Evolutionary conservation across 257 asterid species (phyloP).

Genomic region (Mitragyna speciosa): DNA sequence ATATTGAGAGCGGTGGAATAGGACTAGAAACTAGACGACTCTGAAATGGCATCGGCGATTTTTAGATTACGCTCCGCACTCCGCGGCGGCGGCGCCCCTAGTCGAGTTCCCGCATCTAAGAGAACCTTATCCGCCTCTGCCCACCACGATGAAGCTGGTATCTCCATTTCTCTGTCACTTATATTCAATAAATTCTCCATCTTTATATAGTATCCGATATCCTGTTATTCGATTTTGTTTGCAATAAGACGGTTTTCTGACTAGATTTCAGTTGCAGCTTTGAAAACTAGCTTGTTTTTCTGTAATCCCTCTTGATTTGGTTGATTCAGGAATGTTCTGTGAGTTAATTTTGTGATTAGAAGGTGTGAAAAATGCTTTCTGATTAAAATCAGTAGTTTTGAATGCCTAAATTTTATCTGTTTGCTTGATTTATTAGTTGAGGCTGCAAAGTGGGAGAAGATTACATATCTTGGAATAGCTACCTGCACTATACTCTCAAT

Average conservation of each 20-base stretch:
- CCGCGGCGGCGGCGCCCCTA: no score
- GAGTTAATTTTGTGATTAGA: not conserved
- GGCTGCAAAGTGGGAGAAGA: conserved; percentile 94
- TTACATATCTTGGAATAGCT: conserved; percentile 49
- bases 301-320: not conserved
- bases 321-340: not conserved
- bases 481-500: conserved; percentile 48
- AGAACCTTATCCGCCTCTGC: conserved; percentile 64
- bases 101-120: conserved; percentile 70
- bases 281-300: not conserved
- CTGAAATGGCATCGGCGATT: no score
- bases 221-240: not conserved
- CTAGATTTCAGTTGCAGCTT: not conserved
- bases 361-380: not conserved
- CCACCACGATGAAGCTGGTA: conserved; percentile 85
- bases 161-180: not conserved
- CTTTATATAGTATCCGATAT: not conserved
- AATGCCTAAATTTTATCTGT: not conserved
- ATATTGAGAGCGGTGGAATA: not conserved
- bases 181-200: not conserved
- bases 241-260: not conserved
- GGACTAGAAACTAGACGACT: not conserved
- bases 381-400: not conserved
- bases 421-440: conserved; percentile 43
- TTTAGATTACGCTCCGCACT: conserved; percentile 73